Evolutionary conservation across 768 basidiomycete species (phyloP).

Genomic region (Boletus rubroflammeus): DNA sequence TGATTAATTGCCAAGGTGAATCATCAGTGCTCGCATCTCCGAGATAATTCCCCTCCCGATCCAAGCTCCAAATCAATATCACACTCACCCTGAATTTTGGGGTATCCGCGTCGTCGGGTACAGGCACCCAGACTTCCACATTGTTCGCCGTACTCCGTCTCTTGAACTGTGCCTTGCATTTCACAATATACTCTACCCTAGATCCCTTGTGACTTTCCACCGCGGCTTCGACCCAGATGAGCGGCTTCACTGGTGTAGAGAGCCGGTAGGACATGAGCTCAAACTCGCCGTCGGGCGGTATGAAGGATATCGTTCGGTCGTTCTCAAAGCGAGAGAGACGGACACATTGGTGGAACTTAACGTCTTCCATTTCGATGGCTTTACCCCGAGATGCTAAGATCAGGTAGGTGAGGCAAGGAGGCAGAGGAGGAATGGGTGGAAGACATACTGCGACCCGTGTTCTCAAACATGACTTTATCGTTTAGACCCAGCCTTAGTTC

Average conservation of each 20-base stretch:
- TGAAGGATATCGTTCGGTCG: conserved; percentile 98
- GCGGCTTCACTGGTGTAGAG: conserved; percentile 92
- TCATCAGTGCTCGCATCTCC: not conserved
- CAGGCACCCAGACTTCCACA: conserved; percentile 98
- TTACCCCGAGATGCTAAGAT: conserved; percentile 65
- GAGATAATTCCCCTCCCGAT: not conserved
- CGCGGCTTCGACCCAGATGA: conserved; percentile 92
- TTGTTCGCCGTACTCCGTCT: conserved; percentile 95
- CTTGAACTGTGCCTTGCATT: conserved; percentile 97
- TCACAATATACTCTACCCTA: conserved; percentile 93
- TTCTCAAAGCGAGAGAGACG: conserved; percentile 96
- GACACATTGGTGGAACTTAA: conserved; percentile 99
- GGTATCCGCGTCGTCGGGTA: conserved; percentile 97
- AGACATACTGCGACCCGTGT: conserved; percentile 84
- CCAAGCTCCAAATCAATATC: not conserved
- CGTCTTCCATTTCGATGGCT: conserved; percentile 99
- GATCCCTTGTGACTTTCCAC: conserved; percentile 95
- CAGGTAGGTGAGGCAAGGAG: not conserved
- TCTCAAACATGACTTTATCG: conserved; percentile 99
- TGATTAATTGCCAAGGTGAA: conserved; percentile 27
- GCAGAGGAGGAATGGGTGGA: not conserved
- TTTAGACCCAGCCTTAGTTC: conserved; percentile 93
- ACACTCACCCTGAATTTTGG: conserved; percentile 84
- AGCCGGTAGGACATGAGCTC: conserved; percentile 98
- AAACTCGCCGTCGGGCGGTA: conserved; percentile 98